Conservation (phyloP, 163 green algal species). For the Scenedesmus sp. region DNA sequence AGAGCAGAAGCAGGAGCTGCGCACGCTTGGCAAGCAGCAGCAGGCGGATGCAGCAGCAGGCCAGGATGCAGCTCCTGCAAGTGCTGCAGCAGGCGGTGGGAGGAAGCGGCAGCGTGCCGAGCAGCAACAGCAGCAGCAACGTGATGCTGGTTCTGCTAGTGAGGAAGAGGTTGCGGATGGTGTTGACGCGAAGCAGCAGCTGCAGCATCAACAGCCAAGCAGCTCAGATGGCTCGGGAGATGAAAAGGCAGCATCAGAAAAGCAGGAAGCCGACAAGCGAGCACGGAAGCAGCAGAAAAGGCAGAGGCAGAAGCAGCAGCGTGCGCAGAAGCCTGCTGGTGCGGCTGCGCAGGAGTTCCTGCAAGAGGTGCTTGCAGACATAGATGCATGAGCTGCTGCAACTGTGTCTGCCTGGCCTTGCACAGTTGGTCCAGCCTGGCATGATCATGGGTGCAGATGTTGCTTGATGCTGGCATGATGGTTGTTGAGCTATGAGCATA, state of each 20-base stretch:
- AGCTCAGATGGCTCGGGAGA: background rate
- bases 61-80: background rate
- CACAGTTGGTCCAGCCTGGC: too few species aligned
- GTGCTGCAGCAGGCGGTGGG: background rate
- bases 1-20: constrained; percentile 53
- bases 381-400: background rate
- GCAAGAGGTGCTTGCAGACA: constrained; percentile 9
- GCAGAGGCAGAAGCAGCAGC: background rate
- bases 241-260: background rate
- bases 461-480: too few species aligned
- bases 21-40: background rate
- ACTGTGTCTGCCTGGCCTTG: too few species aligned
- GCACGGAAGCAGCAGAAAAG: background rate
- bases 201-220: constrained; percentile 8
- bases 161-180: background rate
- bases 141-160: background rate
- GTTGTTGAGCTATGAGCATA: too few species aligned
- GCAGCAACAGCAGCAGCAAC: background rate
- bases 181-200: constrained; percentile 14
- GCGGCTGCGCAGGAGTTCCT: constrained; percentile 11
- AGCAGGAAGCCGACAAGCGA: constrained; percentile 4
- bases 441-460: too few species aligned
- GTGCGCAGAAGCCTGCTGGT: background rate
- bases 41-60: background rate
- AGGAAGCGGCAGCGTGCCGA: background rate